Conservation (phyloP, 179 eudicot genomes). For the Nepenthes alata region DNA sequence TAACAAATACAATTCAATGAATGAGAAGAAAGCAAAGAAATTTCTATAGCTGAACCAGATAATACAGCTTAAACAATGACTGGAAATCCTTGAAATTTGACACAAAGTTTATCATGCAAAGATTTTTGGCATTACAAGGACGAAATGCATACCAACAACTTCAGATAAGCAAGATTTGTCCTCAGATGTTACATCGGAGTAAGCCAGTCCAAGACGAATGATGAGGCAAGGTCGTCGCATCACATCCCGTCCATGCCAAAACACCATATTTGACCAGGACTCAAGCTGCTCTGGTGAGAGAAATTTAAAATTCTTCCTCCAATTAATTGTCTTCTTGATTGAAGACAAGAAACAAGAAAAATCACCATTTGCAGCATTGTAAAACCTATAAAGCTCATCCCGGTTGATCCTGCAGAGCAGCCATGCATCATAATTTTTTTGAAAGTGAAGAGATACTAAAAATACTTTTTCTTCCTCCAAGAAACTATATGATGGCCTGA, state of each 20-base stretch:
- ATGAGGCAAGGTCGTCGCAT: constrained; percentile 56
- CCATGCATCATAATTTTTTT: background rate
- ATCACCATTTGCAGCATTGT: constrained; percentile 43
- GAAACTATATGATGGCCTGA: too few species aligned
- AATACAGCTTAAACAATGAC: background rate
- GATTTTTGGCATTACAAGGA: constrained; percentile 5
- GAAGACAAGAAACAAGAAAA: constrained; percentile 36
- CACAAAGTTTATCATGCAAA: constrained; percentile 1
- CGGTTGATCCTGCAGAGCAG: constrained; percentile 37
- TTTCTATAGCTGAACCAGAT: too few species aligned
- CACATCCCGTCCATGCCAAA: constrained; percentile 63
- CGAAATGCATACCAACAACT: constrained; percentile 43
- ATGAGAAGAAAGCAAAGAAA: too few species aligned
- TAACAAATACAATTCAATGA: too few species aligned
- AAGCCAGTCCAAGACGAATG: constrained; percentile 53
- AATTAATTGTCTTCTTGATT: constrained; percentile 46
- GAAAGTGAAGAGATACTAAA: background rate
- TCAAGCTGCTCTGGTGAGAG: constrained; percentile 45
- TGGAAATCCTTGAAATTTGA: too few species aligned
- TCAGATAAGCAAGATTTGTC: constrained; percentile 35
- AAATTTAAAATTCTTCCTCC: constrained; percentile 48
- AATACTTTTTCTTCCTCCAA: background rate
- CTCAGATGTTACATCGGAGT: constrained; percentile 29
- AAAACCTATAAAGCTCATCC: constrained; percentile 51
- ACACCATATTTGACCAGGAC: constrained; percentile 42